These are phyloP conservation scores for Trichoderma guizhouense DNA, from an alignment of 2,329 filamentous ascomycete genomes.

Conservation along the genomic window DNA sequence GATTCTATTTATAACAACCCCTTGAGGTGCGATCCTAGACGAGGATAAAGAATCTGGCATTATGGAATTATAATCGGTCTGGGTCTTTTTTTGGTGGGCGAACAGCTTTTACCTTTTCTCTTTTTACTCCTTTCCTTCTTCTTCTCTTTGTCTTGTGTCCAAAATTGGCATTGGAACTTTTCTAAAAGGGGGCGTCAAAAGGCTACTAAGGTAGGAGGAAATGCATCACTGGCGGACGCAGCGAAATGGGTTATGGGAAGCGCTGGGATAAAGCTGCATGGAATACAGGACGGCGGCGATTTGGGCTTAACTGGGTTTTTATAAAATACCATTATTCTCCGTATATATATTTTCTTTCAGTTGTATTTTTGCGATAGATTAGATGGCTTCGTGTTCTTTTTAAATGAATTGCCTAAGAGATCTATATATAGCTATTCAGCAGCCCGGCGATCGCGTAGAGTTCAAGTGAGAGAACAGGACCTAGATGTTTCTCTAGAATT, in stretches of 20 bases:
- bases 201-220: not conserved
- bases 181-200: not conserved
- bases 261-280: not conserved
- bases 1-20: conserved; percentile 16
- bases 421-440: not conserved
- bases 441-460: no score
- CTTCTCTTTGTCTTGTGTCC: not conserved
- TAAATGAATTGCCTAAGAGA: not conserved
- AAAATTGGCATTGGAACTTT: not conserved
- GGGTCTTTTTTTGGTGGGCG: not conserved
- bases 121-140: not conserved
- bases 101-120: not conserved
- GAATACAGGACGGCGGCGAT: conserved; percentile 6
- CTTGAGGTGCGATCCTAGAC: conserved; percentile 25
- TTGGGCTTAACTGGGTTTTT: not conserved
- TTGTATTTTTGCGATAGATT: not conserved
- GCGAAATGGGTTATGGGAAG: not conserved
- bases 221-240: not conserved
- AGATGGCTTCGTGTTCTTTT: not conserved
- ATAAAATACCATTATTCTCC: not conserved
- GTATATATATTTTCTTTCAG: not conserved
- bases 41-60: not conserved
- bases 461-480: no score
- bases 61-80: not conserved
- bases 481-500: not conserved